A percentile compares a stretch with the other conserved stretches of the same genome.
Evolutionary conservation across 257 asterid species (phyloP).

Genomic region (Ajuga chamaepitys): DNA sequence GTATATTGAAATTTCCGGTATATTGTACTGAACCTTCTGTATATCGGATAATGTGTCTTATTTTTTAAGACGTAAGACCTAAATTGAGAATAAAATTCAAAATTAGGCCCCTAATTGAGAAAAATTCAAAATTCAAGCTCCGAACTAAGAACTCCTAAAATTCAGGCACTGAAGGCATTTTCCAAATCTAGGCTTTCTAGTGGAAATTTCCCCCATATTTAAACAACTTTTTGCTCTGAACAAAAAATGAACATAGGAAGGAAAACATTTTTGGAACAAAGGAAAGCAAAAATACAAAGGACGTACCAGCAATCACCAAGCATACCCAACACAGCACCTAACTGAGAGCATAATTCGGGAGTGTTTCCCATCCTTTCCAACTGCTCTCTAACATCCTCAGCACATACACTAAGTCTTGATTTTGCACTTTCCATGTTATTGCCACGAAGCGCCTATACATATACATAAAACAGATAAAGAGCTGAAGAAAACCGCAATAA

Average conservation of each 20-base stretch:
- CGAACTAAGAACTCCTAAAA: no score
- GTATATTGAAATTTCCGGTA: no score
- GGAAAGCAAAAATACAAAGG: conserved; percentile 4
- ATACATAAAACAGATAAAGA: conserved; percentile 10
- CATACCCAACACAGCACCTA: conserved; percentile 96
- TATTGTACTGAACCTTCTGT: no score
- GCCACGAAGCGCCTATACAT: conserved; percentile 85
- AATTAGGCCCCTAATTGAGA: no score
- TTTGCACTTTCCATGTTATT: conserved; percentile 87
- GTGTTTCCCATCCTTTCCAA: conserved; percentile 63
- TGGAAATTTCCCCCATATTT: no score
- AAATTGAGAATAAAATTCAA: no score
- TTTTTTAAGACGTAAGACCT: no score
- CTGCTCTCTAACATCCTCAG: conserved; percentile 85
- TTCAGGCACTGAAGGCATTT: no score
- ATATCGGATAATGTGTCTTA: no score
- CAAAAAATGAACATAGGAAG: neutral
- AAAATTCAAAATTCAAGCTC: no score
- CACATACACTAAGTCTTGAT: conserved; percentile 76
- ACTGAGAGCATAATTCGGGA: conserved; percentile 86
- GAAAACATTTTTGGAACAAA: neutral
- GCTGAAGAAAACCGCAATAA: neutral
- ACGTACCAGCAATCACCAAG: conserved; percentile 96
- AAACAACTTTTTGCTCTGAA: neutral
- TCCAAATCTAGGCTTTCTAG: no score